Base-by-base conservation (phyloP, 1,284 basidiomycete species). In the Pholiota adiposa region DNA sequence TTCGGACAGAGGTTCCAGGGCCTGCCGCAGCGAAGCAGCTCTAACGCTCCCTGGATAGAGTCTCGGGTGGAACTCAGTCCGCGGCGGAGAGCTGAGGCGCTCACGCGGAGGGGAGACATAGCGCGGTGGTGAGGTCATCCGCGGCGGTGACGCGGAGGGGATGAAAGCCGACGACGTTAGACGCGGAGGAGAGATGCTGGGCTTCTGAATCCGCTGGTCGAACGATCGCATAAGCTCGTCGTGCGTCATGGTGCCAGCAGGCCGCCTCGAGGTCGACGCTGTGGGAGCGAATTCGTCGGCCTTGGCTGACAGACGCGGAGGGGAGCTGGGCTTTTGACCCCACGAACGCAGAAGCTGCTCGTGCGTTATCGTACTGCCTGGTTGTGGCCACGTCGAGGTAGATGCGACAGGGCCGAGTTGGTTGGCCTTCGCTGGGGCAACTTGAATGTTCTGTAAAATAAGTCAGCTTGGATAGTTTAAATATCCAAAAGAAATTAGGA, bases 21-120 rank as follows among this genome's bases (percentile, higher is more conserved):
- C 43, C 36, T 23, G 54, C 29, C 31, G 58, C 58, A 6, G 58
- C 27, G n/a, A 62, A 40, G 12, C 48, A 29, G 6, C 61, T 52
- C 16, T 41, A 51, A 31, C 52, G 48, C 69, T 70, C 9, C 70
- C 70, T n/a, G 68, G 70, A 49, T 72, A 72, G 8, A 72, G 58
- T 18, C 68, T 63, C 8, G 69, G 62, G 51, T 69, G 60, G 36
- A 70, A 70, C 2, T 69, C 66, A n/a, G 65, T 50, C 48, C n/a
- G 23, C 25, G 27, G 44, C 25, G 62, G 58, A 9, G 62, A 51
- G 41, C 18, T 54, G 34, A 43, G 29, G 34, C 25, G 56, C 23
- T 31, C 46, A 14, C 40, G 48, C 31, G 18, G 41, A 18, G 50
- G 50, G 6, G 50, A 21, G 43, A 46, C 25, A 21, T 14, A 46